These are phyloP conservation scores for Wickerhamiella siamensis DNA, from an alignment of 805 yeast genomes.

Conservation along the genomic window DNA sequence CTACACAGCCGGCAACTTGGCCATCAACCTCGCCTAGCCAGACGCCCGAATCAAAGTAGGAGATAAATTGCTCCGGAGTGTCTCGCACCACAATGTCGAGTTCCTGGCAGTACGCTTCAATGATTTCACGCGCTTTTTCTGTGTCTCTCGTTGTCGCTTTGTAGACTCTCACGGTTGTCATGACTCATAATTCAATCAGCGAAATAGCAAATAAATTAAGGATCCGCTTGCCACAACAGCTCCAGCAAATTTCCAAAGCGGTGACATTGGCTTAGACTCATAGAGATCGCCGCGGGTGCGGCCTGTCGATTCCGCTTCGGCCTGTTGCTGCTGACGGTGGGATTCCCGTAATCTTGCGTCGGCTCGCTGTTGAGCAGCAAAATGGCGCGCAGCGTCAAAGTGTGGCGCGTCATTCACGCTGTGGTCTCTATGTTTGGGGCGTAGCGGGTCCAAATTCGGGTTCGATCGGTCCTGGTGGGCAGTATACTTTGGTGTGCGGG, in stretches of 20 bases:
- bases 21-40: neutral
- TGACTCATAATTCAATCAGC: slow-evolving; percentile 5
- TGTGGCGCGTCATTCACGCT: slow-evolving; percentile 26
- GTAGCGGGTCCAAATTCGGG: slow-evolving; percentile 19
- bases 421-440: slow-evolving; percentile 13
- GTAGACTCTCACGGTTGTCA: neutral
- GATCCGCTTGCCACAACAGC: slow-evolving; percentile 9
- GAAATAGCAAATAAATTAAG: slow-evolving; percentile 9
- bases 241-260: no score
- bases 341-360: neutral
- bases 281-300: no score
- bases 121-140: neutral
- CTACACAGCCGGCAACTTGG: neutral
- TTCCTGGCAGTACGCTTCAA: neutral
- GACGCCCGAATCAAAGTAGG: neutral
- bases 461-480: slow-evolving; percentile 11
- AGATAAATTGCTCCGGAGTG: neutral
- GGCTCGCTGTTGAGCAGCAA: neutral
- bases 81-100: neutral
- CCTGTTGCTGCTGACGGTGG: neutral
- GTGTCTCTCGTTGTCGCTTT: neutral
- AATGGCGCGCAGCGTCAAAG: slow-evolving; percentile 24
- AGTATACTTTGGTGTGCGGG: slow-evolving; percentile 3
- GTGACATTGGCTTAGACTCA: no score
- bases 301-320: no score